A percentile compares a stretch with the other conserved stretches of the same genome.
Conservation (phyloP, 192 early-diverging fungal species). For the Coemansia sp. region DNA sequence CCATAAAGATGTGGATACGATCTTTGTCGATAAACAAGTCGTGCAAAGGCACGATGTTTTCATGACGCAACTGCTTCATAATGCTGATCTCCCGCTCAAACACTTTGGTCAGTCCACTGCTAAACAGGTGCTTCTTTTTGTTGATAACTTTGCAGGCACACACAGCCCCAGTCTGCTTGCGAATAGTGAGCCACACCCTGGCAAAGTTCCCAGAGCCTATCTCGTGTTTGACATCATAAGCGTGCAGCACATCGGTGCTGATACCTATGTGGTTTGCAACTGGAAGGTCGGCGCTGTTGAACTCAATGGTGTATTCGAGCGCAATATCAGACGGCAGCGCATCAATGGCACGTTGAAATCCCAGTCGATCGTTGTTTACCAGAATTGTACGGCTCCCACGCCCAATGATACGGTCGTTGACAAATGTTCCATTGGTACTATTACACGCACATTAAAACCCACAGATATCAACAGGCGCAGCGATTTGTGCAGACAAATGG, state of each 20-base stretch:
- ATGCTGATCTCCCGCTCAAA: conserved; percentile 52
- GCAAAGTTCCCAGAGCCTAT: conserved; percentile 54
- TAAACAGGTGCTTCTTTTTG: conserved; percentile 43
- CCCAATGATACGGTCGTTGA: conserved; percentile 45
- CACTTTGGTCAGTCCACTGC: conserved; percentile 36
- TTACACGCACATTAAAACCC: not conserved
- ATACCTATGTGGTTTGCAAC: no score
- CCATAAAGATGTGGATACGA: conserved; percentile 54
- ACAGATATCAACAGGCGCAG: no score
- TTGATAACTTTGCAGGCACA: conserved; percentile 56
- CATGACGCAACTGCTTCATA: conserved; percentile 37
- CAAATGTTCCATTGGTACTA: conserved; percentile 51
- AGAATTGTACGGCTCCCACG: conserved; percentile 46
- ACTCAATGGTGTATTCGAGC: conserved; percentile 46
- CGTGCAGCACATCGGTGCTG: conserved; percentile 19
- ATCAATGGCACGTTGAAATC: conserved; percentile 20
- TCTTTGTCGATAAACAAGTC: conserved; percentile 46
- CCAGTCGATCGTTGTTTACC: conserved; percentile 45
- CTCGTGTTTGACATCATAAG: conserved; percentile 50
- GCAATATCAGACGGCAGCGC: conserved; percentile 39
- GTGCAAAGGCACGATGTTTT: conserved; percentile 43
- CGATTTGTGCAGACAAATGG: no score
- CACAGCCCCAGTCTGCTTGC: conserved; percentile 41
- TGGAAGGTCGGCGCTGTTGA: conserved; percentile 1
- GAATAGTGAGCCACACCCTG: conserved; percentile 49